Evolutionary conservation across 192 early-diverging fungal species (phyloP).

Genomic region (Podila horticola): DNA sequence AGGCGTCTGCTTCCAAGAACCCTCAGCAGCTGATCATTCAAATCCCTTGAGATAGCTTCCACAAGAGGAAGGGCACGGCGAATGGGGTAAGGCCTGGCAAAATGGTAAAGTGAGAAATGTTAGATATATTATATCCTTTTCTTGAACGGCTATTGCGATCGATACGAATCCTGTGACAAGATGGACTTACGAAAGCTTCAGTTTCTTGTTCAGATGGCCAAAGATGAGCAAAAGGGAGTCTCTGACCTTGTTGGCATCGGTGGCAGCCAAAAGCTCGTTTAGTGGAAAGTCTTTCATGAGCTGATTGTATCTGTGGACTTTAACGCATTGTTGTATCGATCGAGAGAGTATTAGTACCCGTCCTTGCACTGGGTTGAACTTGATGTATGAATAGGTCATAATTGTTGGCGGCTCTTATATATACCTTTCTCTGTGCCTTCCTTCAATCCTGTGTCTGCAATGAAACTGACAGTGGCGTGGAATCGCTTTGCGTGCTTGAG

Average conservation of each 20-base stretch:
- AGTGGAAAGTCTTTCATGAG: conserved; percentile 99
- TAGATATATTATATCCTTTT: no score
- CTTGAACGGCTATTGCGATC: no score
- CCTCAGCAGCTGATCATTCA: conserved; percentile 91
- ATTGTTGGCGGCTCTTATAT: neutral
- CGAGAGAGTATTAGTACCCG: neutral
- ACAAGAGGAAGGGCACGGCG: conserved; percentile 92
- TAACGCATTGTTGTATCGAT: neutral
- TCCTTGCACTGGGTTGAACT: neutral
- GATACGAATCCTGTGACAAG: no score
- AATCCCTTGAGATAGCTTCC: conserved; percentile 94
- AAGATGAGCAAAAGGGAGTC: conserved; percentile 87
- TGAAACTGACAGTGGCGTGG: conserved; percentile 97
- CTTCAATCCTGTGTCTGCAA: conserved; percentile 97
- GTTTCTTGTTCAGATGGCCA: conserved; percentile 97
- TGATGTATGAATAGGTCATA: neutral
- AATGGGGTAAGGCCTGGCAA: conserved; percentile 79
- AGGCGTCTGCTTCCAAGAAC: conserved; percentile 89
- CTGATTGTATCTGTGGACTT: conserved; percentile 92
- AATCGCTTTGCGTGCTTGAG: conserved; percentile 98
- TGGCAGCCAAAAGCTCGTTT: conserved; percentile 95
- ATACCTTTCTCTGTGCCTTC: conserved; percentile 87
- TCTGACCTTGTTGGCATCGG: conserved; percentile 87
- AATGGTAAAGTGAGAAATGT: neutral
- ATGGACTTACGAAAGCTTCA: conserved; percentile 81